Evolutionary conservation across 2,329 filamentous ascomycete genomes (phyloP).

Genomic region (Alternaria ventricosa): DNA sequence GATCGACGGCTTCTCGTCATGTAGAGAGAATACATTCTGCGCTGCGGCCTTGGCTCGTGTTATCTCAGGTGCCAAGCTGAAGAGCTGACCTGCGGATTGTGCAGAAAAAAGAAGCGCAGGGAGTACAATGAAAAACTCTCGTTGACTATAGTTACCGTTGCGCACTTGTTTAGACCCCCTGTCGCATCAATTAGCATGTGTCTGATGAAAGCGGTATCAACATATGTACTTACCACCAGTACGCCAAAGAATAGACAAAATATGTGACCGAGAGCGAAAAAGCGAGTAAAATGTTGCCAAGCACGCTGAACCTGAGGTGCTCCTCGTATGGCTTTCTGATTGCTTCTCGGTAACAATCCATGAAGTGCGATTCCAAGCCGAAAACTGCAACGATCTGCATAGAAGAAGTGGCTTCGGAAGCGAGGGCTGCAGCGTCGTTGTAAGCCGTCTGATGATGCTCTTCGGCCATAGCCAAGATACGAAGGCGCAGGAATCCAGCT

Average conservation of each 20-base stretch:
- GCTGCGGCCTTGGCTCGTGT: conserved; percentile 54
- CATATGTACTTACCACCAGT: conserved; percentile 52
- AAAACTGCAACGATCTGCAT: conserved; percentile 65
- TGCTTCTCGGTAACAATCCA: conserved; percentile 46
- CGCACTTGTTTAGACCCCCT: conserved; percentile 53
- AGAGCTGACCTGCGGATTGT: conserved; percentile 55
- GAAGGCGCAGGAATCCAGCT: conserved; percentile 55
- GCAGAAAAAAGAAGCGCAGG: conserved; percentile 56
- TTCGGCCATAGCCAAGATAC: conserved; percentile 64
- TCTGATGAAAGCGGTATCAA: background rate
- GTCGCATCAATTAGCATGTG: background rate
- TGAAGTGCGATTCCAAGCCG: conserved; percentile 50
- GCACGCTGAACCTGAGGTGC: conserved; percentile 49
- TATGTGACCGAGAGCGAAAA: conserved; percentile 55
- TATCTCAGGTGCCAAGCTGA: conserved; percentile 55
- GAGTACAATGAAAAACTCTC: conserved; percentile 55
- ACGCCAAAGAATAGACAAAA: conserved; percentile 57
- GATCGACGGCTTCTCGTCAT: conserved; percentile 51
- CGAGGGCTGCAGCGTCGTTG: conserved; percentile 67
- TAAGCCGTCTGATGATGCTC: conserved; percentile 70
- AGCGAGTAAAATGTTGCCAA: conserved; percentile 52
- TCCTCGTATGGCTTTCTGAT: conserved; percentile 51
- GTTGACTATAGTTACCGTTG: conserved; percentile 50
- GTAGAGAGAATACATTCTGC: conserved; percentile 52
- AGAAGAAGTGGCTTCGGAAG: conserved; percentile 70